Evolutionary conservation across 2,329 filamentous ascomycete species (phyloP), one percentile per base, ranked within the genome.

Genomic region (Aspergillus glaucus): DNA sequence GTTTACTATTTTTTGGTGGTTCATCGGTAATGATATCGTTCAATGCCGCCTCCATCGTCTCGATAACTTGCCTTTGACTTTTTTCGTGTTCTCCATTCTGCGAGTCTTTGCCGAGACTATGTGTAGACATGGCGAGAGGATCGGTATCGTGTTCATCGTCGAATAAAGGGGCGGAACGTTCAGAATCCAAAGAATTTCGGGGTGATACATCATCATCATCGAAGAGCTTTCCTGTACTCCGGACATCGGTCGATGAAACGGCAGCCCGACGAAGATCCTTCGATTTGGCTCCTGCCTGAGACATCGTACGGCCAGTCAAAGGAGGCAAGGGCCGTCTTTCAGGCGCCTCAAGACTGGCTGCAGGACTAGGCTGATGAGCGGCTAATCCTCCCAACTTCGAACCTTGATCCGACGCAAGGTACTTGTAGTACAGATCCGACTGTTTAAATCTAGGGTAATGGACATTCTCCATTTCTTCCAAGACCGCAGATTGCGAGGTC

Each of bases 381-480:
- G 59, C 49, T 21, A 55, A 40, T 30, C 45, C 50, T 28, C 45
- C 50, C 6, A 67, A 56, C 37, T 57, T 55, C 4, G 60, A 57
- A 26, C 71, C 70, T 68, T 95, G 90, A 61, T 95, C 88, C 10
- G 92, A 87, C 6, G 92, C 89, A 1, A 98, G 77, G 64, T 91
- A 96, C 66, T 98, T 98, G 75, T 93, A 97, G 66, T 90, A 98
- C 0, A 98, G 70, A 62, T 97, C 93, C 0, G 93, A 95, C 58
- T 84, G 87, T 63, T 91, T 95, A 74, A 98, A 98, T 17, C 81
- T 82, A 15, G 86, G 83, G 55, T 93, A 93, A 62, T 95, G 82
- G 12, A 79, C 81, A 19, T 82, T 81, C 61, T 90, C 85, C 81
- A 98, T 88, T 58, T 87, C 84, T 52, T 95, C 87, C 49, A 96